phyloP scores from a whole-genome alignment of 192 early-diverging fungal genomes.

The Mortierella antarctica region DNA sequence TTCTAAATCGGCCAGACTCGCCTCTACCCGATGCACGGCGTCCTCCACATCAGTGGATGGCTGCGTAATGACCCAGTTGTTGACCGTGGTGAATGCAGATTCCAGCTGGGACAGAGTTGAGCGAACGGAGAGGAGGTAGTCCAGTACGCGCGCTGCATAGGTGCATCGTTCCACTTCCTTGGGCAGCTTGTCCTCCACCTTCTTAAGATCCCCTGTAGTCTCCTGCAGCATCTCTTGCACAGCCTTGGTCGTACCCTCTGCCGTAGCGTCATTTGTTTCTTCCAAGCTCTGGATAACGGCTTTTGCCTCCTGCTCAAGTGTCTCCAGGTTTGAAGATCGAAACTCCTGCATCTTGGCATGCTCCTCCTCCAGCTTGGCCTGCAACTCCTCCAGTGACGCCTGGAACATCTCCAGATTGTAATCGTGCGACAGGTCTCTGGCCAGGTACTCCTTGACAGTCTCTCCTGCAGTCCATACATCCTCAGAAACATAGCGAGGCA shows the following conservation, averaged over 20 bases:
- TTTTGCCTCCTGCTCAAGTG: slow-evolving; percentile 19
- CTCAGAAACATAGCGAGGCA: slow-evolving; percentile 31
- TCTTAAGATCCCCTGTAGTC: slow-evolving; percentile 1
- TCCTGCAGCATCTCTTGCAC: slow-evolving; percentile 28
- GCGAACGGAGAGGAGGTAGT: slow-evolving; percentile 22
- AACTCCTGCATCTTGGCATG: slow-evolving; percentile 28
- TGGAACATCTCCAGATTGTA: slow-evolving; percentile 22
- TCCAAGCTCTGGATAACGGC: slow-evolving; percentile 16
- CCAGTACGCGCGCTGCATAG: slow-evolving; percentile 38
- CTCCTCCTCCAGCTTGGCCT: slow-evolving; percentile 29
- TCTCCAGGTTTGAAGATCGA: not conserved
- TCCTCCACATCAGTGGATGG: slow-evolving; percentile 21
- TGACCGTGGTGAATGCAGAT: slow-evolving; percentile 20
- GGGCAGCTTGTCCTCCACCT: slow-evolving; percentile 16
- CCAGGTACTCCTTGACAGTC: slow-evolving; percentile 12
- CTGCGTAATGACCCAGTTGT: slow-evolving; percentile 23
- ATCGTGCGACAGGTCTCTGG: slow-evolving; percentile 22
- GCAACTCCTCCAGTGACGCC: slow-evolving; percentile 2
- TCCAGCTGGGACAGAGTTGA: slow-evolving; percentile 26
- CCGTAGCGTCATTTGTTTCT: slow-evolving; percentile 24
- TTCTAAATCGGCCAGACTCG: slow-evolving; percentile 16
- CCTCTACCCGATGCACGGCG: slow-evolving; percentile 14
- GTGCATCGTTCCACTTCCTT: slow-evolving; percentile 25
- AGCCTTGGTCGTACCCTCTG: not conserved
- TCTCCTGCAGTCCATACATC: slow-evolving; percentile 35